phyloP scores from a whole-genome alignment of 176 grass and related monocot genomes.

The Thalia dealbata region DNA sequence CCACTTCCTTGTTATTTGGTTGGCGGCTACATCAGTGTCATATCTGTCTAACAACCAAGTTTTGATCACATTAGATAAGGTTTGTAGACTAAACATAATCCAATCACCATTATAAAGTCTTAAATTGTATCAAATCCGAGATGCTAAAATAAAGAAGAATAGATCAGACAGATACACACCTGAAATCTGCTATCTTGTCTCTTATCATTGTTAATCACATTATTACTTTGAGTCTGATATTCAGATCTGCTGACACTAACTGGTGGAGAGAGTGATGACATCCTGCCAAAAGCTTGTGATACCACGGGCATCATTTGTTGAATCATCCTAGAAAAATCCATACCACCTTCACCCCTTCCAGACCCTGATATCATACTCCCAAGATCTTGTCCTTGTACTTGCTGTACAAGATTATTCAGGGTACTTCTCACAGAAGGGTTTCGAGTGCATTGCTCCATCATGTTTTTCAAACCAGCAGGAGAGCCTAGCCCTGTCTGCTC shows the following conservation, averaged over 20 bases:
- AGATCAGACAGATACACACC: constrained; percentile 14
- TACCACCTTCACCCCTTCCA: constrained; percentile 39
- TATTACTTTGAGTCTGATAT: constrained; percentile 14
- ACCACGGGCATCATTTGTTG: constrained; percentile 92
- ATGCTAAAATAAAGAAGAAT: background rate
- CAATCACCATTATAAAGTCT: too few relatives aligned
- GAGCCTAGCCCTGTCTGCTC: constrained; percentile 51
- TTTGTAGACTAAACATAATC: background rate
- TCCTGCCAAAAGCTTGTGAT: constrained; percentile 60
- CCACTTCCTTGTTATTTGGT: too few relatives aligned
- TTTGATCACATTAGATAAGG: too few relatives aligned
- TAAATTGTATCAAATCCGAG: too few relatives aligned
- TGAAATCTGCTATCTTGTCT: constrained; percentile 17
- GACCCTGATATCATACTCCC: constrained; percentile 30
- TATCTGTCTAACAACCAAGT: too few relatives aligned
- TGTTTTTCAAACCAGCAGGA: constrained; percentile 35
- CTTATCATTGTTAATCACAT: constrained; percentile 3
- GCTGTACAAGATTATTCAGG: constrained; percentile 53
- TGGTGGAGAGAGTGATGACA: constrained; percentile 9
- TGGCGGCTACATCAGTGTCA: too few relatives aligned
- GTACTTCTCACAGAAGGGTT: constrained; percentile 52
- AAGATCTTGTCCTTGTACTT: constrained; percentile 42
- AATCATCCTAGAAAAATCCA: constrained; percentile 82
- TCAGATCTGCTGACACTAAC: constrained; percentile 26
- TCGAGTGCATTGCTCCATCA: constrained; percentile 66